Conservation (phyloP, 345 rosid species). For the Isatis tinctoria region DNA sequence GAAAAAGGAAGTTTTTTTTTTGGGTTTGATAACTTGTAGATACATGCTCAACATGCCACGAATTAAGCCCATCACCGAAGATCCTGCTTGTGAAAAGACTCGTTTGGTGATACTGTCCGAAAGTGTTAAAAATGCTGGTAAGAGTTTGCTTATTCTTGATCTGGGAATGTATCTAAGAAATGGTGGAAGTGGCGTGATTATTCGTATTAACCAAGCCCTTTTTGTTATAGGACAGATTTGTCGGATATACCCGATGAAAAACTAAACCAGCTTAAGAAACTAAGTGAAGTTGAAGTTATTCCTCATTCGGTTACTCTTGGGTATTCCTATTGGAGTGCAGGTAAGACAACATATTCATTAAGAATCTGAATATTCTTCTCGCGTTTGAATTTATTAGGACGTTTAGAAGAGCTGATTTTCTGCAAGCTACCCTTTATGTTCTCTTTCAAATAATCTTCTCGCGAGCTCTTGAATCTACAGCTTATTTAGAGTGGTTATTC, state of each 20-base stretch:
- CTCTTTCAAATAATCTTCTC: not conserved
- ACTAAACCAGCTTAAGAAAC: conserved; percentile 55
- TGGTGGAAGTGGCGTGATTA: not conserved
- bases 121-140: conserved; percentile 54
- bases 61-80: conserved; percentile 76
- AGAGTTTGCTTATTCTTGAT: not conserved
- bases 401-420: not conserved
- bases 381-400: not conserved
- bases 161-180: not conserved
- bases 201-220: conserved; percentile 6
- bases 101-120: conserved; percentile 78
- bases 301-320: conserved; percentile 74
- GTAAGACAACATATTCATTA: conserved; percentile 34
- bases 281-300: conserved; percentile 57
- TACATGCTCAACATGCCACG: conserved; percentile 81
- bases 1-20: not conserved
- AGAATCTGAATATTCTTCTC: not conserved
- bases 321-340: conserved; percentile 92
- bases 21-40: conserved; percentile 36
- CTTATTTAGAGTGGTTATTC: not conserved
- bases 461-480: not conserved
- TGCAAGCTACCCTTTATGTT: not conserved
- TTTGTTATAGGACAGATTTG: conserved; percentile 56
- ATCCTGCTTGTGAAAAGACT: conserved; percentile 55
- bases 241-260: conserved; percentile 57